A percentile compares a stretch with the other conserved stretches of the same genome.
phyloP scores from a whole-genome alignment of 1,139 yeast species.

The Saccharomyces hybrid region DNA sequence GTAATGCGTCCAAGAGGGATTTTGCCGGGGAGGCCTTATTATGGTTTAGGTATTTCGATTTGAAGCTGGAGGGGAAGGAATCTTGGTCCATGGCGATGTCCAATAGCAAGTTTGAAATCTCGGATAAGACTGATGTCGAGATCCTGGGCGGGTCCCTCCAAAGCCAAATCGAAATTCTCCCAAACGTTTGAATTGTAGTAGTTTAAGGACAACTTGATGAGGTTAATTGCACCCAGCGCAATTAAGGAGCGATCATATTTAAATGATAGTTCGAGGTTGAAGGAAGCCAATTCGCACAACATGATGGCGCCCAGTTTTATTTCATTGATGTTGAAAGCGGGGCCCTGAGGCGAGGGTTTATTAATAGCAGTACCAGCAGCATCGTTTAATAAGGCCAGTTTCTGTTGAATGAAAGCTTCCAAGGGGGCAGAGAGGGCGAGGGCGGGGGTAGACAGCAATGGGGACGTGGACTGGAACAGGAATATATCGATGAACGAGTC shows the following conservation, averaged over 20 bases:
- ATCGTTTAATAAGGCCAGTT: not conserved
- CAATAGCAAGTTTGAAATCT: conserved; percentile 15
- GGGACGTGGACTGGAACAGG: conserved; percentile 20
- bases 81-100: conserved; percentile 12
- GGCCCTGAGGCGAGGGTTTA: not conserved
- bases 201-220: conserved; percentile 19
- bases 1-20: conserved; percentile 11
- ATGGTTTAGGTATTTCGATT: conserved; percentile 19
- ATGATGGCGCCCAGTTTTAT: conserved; percentile 51
- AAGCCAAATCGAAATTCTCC: conserved; percentile 15
- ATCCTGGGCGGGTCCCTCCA: conserved; percentile 7
- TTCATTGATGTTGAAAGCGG: conserved; percentile 35
- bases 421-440: not conserved
- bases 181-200: conserved; percentile 16
- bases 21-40: conserved; percentile 4
- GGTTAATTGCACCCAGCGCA: conserved; percentile 46
- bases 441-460: not conserved
- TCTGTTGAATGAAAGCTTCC: conserved; percentile 1
- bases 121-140: conserved; percentile 8
- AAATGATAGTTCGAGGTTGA: conserved; percentile 52
- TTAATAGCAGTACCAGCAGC: conserved; percentile 8
- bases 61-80: conserved; percentile 27
- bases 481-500: conserved; percentile 56
- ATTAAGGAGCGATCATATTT: conserved; percentile 49
- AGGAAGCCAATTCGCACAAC: conserved; percentile 58